Conservation (phyloP, 2,329 filamentous ascomycete species). For the Xylaria polymorpha region DNA sequence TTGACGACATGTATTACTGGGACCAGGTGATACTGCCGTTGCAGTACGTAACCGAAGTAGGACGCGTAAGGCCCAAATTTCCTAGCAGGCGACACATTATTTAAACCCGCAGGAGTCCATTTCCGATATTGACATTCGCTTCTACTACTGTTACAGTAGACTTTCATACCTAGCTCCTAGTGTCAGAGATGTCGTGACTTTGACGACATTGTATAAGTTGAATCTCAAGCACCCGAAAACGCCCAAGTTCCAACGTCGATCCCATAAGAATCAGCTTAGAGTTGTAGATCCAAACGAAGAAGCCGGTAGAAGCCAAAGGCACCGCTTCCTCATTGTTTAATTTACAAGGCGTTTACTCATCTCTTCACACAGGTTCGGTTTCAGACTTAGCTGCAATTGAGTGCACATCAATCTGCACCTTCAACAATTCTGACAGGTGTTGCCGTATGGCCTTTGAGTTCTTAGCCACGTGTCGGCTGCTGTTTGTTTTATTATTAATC, state of each 20-base stretch:
- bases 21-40: not conserved
- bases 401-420: not conserved
- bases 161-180: not conserved
- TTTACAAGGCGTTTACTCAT: slow-evolving; percentile 3
- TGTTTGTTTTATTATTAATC: not conserved
- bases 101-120: slow-evolving; percentile 1
- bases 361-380: not conserved
- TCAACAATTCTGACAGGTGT: not conserved
- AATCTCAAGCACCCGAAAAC: not conserved
- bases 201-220: not conserved
- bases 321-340: not conserved
- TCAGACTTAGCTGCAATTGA: not conserved
- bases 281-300: not conserved
- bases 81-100: not conserved
- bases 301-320: not conserved
- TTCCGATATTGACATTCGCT: not conserved
- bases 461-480: slow-evolving; percentile 24
- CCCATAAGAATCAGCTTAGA: not conserved
- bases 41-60: slow-evolving; percentile 8
- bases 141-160: not conserved
- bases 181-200: not conserved
- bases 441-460: slow-evolving; percentile 11
- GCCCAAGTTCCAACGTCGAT: not conserved
- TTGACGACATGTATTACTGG: slow-evolving; percentile 7
- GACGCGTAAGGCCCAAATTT: slow-evolving; percentile 8